phyloP scores from a whole-genome alignment of 305 asterid species.

The Lippia alba region DNA sequence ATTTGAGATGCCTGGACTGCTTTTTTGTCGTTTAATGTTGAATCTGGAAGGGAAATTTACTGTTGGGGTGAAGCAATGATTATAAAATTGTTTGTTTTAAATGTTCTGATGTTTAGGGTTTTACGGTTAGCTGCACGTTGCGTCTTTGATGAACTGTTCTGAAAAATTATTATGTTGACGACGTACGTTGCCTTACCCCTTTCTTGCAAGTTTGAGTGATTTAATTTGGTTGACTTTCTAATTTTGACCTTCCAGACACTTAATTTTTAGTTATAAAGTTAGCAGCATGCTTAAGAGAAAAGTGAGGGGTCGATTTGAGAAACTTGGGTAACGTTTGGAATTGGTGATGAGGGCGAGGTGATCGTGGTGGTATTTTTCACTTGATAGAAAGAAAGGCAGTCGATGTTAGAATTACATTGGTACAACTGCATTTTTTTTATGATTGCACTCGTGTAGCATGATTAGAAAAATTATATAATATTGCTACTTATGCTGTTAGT shows the following conservation, averaged over 20 bases:
- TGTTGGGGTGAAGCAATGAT: not conserved
- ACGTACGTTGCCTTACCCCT: not conserved
- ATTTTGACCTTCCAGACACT: not conserved
- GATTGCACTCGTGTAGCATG: not conserved
- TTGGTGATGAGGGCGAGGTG: slow-evolving; percentile 11
- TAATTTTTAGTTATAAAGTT: not conserved
- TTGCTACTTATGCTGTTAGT: not conserved
- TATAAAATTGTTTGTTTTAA: not conserved
- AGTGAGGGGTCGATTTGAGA: not conserved
- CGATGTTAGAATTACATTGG: slow-evolving; percentile 19
- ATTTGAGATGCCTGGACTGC: not conserved
- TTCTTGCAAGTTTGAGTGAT: slow-evolving; percentile 10
- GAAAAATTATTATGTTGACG: not conserved
- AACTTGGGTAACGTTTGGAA: not conserved
- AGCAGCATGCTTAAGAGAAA: slow-evolving; percentile 6
- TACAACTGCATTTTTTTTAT: not conserved
- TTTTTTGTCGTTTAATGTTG: not conserved
- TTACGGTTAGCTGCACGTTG: not conserved
- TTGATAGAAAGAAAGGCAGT: no score
- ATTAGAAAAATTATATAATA: not conserved
- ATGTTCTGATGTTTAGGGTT: not conserved
- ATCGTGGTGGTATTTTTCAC: not conserved
- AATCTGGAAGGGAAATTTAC: not conserved
- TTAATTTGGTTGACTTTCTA: slow-evolving; percentile 21
- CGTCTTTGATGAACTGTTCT: slow-evolving; percentile 20